Evolutionary conservation across 192 early-diverging fungal genomes (phyloP).

Genomic region (Linnemannia hyalina): DNA sequence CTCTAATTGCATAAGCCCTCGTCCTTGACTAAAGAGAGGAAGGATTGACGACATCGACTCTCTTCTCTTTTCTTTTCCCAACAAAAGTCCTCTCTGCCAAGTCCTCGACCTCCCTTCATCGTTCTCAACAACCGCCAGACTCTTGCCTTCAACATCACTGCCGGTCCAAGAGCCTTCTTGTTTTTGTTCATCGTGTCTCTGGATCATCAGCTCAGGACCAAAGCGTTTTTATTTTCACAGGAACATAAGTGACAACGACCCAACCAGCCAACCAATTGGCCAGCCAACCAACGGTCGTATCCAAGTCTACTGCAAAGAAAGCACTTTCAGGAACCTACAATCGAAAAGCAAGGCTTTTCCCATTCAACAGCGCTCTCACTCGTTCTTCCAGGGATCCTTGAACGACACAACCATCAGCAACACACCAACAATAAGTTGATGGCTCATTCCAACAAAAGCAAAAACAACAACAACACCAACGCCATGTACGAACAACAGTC

Average conservation of each 20-base stretch:
- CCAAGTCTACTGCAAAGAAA: not conserved
- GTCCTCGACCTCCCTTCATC: no score
- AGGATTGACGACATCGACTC: not conserved
- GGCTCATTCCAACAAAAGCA: not conserved
- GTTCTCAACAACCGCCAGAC: no score
- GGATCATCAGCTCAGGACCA: not conserved
- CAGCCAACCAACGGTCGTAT: conserved; percentile 5
- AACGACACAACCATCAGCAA: not conserved
- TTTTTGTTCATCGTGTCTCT: not conserved
- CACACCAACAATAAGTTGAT: not conserved
- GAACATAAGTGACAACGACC: not conserved
- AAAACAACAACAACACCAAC: not conserved
- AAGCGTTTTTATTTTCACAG: not conserved
- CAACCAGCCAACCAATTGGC: not conserved
- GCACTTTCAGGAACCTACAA: not conserved
- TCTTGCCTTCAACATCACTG: no score
- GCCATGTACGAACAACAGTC: conserved; percentile 26
- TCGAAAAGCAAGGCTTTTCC: not conserved
- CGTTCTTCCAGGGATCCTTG: not conserved
- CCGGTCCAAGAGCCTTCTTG: not conserved
- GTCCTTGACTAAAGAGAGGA: no score
- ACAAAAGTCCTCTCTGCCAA: no score
- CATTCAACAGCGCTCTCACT: not conserved
- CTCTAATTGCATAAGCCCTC: not conserved
- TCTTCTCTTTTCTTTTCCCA: not conserved